Evolutionary conservation across 2,329 filamentous ascomycete genomes (phyloP).

Genomic region (Cladosporium cucumerinum): DNA sequence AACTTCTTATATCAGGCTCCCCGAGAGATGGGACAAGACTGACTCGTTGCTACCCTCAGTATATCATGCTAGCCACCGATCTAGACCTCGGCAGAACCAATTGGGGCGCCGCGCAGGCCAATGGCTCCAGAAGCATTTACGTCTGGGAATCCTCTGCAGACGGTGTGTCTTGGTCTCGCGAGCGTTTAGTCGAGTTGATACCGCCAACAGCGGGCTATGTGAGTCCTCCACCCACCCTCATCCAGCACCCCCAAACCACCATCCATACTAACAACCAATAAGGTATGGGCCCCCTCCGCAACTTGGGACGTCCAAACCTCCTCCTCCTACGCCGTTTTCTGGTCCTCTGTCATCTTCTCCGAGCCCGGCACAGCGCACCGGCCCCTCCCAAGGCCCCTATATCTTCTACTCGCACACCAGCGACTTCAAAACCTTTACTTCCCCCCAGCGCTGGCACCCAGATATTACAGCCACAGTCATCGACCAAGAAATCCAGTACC

Average conservation of each 20-base stretch:
- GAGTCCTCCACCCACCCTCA: background rate
- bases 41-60: background rate
- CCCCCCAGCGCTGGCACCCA: constrained; percentile 3
- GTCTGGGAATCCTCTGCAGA: constrained; percentile 7
- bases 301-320: background rate
- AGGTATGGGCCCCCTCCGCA: constrained; percentile 7
- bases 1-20: background rate
- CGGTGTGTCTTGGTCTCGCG: background rate
- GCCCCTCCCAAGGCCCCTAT: background rate
- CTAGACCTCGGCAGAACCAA: constrained; percentile 4
- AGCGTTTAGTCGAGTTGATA: background rate
- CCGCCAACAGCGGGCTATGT: constrained; percentile 7
- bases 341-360: background rate
- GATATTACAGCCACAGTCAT: background rate
- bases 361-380: background rate
- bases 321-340: constrained; percentile 1
- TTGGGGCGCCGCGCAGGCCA: background rate
- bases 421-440: background rate
- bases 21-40: background rate
- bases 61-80: background rate
- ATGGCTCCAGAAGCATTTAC: background rate
- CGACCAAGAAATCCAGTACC: constrained; percentile 6
- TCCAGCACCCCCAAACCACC: too few relatives aligned
- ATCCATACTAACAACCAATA: background rate
- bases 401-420: constrained; percentile 8